phyloP scores from a whole-genome alignment of 2,329 filamentous ascomycete genomes.

The Ophiostoma montium region DNA sequence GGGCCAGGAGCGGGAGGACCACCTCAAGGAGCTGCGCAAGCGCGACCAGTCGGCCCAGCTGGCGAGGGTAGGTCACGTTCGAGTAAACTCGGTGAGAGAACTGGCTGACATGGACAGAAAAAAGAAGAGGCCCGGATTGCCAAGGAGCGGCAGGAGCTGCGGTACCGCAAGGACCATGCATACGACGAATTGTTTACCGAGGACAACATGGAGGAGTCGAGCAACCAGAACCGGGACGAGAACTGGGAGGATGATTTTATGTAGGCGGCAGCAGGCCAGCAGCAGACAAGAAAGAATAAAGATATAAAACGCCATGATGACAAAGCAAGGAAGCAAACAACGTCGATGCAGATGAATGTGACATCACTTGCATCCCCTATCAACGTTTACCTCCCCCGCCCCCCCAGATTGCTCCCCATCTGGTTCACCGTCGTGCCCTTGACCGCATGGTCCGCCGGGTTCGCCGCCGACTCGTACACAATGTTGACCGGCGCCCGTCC shows the following conservation, averaged over 20 bases:
- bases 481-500: constrained; percentile 74
- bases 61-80: constrained; percentile 17
- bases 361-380: too few species aligned
- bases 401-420: constrained; percentile 41
- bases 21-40: constrained; percentile 55
- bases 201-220: constrained; percentile 60
- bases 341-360: too few species aligned
- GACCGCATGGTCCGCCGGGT: constrained; percentile 71
- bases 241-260: constrained; percentile 89
- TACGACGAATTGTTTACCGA: constrained; percentile 88
- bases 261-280: too few species aligned
- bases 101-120: constrained; percentile 36
- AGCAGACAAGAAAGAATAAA: too few species aligned
- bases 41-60: constrained; percentile 50
- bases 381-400: constrained; percentile 20
- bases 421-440: constrained; percentile 41
- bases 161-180: constrained; percentile 93
- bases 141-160: constrained; percentile 75
- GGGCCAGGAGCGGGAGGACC: constrained; percentile 65
- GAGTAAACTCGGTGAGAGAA: neutral
- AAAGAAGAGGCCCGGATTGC: constrained; percentile 61
- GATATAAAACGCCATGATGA: too few species aligned
- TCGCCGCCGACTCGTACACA: constrained; percentile 85
- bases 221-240: constrained; percentile 70
- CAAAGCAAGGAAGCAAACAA: too few species aligned